A percentile compares a stretch with the other conserved stretches of the same genome.
phyloP scores from a whole-genome alignment of 1,139 yeast species.

The Sugiyamaella pinicola region DNA sequence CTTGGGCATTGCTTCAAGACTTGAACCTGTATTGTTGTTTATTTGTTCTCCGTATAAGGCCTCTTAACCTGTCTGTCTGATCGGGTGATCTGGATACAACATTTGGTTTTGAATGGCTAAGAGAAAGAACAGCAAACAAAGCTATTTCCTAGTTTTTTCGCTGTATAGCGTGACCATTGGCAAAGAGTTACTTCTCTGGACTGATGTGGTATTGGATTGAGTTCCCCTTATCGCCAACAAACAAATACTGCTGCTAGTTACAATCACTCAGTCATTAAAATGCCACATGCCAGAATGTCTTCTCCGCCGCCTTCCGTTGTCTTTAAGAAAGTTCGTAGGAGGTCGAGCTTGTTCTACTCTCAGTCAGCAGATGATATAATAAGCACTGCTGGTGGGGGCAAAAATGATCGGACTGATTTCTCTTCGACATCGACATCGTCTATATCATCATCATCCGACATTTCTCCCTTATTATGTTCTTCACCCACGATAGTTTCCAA shows the following conservation, averaged over 20 bases:
- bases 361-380: constrained; percentile 22
- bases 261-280: neutral
- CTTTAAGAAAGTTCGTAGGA: constrained; percentile 21
- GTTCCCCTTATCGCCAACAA: no score
- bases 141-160: no score
- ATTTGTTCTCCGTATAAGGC: no score
- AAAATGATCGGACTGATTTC: neutral
- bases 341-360: constrained; percentile 29
- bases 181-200: neutral
- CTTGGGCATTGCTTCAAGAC: no score
- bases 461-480: constrained; percentile 1
- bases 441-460: no score
- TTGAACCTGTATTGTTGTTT: no score
- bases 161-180: no score
- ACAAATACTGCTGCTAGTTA: no score
- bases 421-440: neutral
- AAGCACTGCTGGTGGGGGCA: neutral
- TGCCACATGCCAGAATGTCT: constrained; percentile 17
- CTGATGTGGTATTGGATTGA: neutral
- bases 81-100: no score
- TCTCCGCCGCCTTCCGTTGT: constrained; percentile 13
- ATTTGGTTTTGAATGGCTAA: no score
- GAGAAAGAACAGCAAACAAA: no score
- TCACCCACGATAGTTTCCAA: constrained; percentile 2
- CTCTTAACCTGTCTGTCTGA: no score